Base-by-base conservation (phyloP, 495 filamentous ascomycete genomes). In the Neurospora tetraspora region DNA sequence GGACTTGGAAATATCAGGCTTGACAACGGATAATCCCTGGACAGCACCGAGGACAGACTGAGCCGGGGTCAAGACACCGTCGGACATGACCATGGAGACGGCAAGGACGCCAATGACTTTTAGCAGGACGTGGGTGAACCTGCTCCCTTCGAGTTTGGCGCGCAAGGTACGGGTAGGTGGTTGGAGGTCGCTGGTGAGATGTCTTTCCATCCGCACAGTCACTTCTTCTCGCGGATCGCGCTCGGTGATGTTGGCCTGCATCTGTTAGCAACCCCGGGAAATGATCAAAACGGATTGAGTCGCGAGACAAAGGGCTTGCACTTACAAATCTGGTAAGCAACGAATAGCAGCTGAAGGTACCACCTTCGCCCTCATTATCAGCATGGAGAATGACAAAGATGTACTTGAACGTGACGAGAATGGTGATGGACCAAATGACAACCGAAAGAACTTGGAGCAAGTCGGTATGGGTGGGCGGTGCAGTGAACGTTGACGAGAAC, bases 331-430 rank as follows among this genome's bases (percentile, higher is more conserved):
- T 83, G 1, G 90, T 88, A 1, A 94, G 83, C n/a, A 94, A 80
- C 18, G 89, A 88, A 77, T 93, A 94, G 27, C 88, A 85, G 61
- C 87, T 89, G 76, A 94, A 94, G 1, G 91, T 94, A 68, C 92
- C 91, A 8, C 91, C 91, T 78, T 94, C 91, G 40, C 91, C 91
- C 71, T 93, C 90, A 77, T 93, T 90, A 80, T 94, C 91, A 31
- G 91, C 91, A 34, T 81, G 82, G 27, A 94, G 83, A 37, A 93
- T 87, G 75, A 93, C 88, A 40, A 91, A 79, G 18, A 91, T 82
- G 74, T 93, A 94, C 79, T 94, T 94, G 72, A 93, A 77, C 9
- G 87, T 91, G 14, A 93, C 91, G 83, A 93, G 91, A 68, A 93
- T 81, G 27, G 88, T 91, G 34, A 94, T 79, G 2, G 89, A 86